phyloP scores from a whole-genome alignment of 768 basidiomycete genomes.

The Mrakia gelida region DNA sequence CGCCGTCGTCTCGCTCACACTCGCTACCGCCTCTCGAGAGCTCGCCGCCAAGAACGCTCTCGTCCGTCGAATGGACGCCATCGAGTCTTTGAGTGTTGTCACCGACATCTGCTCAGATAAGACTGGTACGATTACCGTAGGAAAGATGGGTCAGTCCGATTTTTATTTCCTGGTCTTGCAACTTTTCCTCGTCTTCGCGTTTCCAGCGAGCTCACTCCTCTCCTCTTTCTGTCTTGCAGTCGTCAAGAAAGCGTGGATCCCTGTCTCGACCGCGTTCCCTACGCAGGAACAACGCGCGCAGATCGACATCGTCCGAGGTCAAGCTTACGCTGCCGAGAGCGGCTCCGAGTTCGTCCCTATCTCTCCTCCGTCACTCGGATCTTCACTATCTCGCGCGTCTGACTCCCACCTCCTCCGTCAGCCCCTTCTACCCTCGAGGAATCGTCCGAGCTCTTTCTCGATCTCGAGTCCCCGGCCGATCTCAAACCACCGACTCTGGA shows the following conservation, averaged over 20 bases:
- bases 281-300: conserved; percentile 37
- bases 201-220: too few species aligned
- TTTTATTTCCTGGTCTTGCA: too few species aligned
- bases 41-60: conserved; percentile 57
- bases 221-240: conserved; percentile 33
- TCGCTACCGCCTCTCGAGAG: conserved; percentile 56
- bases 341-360: conserved; percentile 37
- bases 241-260: conserved; percentile 48
- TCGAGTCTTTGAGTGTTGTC: conserved; percentile 60
- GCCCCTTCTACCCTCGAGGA: conserved; percentile 45
- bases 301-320: conserved; percentile 37
- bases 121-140: conserved; percentile 56
- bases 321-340: conserved; percentile 43
- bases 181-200: too few species aligned
- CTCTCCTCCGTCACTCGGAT: neutral
- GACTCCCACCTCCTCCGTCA: neutral
- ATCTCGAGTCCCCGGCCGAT: conserved; percentile 29
- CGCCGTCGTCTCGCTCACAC: conserved; percentile 56
- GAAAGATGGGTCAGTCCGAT: conserved; percentile 44
- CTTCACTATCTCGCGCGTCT: neutral
- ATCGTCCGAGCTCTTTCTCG: conserved; percentile 35
- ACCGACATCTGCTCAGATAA: conserved; percentile 59
- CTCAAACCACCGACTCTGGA: neutral
- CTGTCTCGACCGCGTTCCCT: conserved; percentile 41
- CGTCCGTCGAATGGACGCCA: conserved; percentile 60